These are phyloP conservation scores for Colletotrichum musae DNA, from an alignment of 2,329 filamentous ascomycete genomes.

Conservation along the genomic window DNA sequence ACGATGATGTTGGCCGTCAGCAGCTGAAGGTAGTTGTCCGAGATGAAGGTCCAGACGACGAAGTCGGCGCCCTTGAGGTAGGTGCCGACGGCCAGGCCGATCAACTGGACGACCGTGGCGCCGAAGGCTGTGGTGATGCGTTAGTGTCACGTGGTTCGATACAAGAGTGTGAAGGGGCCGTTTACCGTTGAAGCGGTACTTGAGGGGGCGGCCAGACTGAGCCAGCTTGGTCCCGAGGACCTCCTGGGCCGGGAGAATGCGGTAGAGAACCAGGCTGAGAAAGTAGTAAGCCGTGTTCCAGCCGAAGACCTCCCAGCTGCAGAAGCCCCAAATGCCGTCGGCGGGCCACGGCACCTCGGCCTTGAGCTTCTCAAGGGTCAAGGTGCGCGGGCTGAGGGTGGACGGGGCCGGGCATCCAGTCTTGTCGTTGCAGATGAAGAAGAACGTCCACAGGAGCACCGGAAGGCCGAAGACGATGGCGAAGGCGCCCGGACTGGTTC, in stretches of 20 bases:
- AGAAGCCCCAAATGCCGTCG: constrained; percentile 76
- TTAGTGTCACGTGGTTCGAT: neutral
- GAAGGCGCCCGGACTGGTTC: constrained; percentile 76
- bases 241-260: constrained; percentile 79
- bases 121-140: neutral
- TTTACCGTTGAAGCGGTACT: constrained; percentile 83
- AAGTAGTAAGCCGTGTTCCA: constrained; percentile 83
- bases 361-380: constrained; percentile 79
- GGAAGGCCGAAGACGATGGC: constrained; percentile 84
- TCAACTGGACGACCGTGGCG: constrained; percentile 32
- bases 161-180: constrained; percentile 17
- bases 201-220: constrained; percentile 75
- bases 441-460: constrained; percentile 78
- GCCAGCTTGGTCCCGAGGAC: constrained; percentile 77
- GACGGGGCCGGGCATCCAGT: constrained; percentile 88
- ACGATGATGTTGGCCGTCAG: constrained; percentile 77
- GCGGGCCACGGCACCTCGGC: constrained; percentile 82
- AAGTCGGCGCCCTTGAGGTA: constrained; percentile 76
- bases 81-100: constrained; percentile 66
- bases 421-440: constrained; percentile 89
- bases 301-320: constrained; percentile 75
- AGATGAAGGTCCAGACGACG: constrained; percentile 79
- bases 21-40: constrained; percentile 78
- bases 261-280: constrained; percentile 79
- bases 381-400: constrained; percentile 75